These are phyloP conservation scores for Leptosphaerulina australis DNA, from an alignment of 2,329 filamentous ascomycete genomes.

Conservation along the genomic window DNA sequence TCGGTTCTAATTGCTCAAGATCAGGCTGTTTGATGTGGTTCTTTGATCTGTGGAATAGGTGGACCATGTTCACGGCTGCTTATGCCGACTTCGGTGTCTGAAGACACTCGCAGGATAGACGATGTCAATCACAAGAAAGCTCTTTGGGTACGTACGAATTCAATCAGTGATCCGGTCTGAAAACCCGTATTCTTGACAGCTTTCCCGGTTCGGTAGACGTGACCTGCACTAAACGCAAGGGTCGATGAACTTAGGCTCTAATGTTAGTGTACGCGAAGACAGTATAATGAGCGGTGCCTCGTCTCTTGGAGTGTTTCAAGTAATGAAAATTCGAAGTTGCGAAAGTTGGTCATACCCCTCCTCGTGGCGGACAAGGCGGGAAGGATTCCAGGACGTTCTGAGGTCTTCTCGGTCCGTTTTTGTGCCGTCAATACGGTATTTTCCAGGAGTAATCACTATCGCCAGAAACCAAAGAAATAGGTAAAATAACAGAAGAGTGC, in stretches of 20 bases:
- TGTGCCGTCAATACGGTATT: constrained; percentile 1
- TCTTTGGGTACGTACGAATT: too few species aligned
- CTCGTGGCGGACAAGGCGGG: constrained; percentile 19
- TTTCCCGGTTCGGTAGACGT: constrained; percentile 1
- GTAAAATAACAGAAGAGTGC: constrained; percentile 5
- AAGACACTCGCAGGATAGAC: too few species aligned
- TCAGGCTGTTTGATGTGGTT: constrained; percentile 14
- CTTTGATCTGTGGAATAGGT: constrained; percentile 13
- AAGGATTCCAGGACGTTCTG: constrained; percentile 18
- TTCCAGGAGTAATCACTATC: background rate
- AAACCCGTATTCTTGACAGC: background rate
- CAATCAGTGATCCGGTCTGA: too few species aligned
- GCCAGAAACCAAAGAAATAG: background rate
- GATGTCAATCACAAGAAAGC: too few species aligned
- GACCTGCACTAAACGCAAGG: constrained; percentile 12
- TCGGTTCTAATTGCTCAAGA: constrained; percentile 4
- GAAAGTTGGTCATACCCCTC: constrained; percentile 17
- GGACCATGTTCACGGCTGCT: constrained; percentile 11
- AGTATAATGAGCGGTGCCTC: background rate
- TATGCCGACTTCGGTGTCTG: too few species aligned
- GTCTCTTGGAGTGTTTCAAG: background rate
- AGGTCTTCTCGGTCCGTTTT: constrained; percentile 18
- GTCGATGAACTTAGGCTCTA: background rate
- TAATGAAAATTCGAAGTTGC: constrained; percentile 1
- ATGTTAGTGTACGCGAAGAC: background rate